These are phyloP conservation scores for Proteromonas lacertae DNA, from an alignment of 352 stramenopile genomes.

Conservation along the genomic window DNA sequence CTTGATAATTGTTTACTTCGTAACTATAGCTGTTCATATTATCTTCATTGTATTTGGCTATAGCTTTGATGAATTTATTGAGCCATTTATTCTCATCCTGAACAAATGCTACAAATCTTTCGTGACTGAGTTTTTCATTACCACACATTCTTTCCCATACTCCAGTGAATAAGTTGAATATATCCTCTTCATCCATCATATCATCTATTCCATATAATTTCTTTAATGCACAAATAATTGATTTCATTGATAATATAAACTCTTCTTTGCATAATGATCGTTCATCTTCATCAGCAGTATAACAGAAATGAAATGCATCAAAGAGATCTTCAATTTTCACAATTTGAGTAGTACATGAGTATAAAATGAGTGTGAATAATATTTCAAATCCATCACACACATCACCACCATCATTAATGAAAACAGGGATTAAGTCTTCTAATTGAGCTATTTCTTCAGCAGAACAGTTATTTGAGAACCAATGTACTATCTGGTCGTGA, in stretches of 20 bases:
- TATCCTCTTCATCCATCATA: conserved; percentile 5
- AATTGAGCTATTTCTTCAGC: conserved; percentile 4
- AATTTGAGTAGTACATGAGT: conserved; percentile 8
- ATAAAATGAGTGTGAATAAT: conserved; percentile 6
- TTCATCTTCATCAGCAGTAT: no score
- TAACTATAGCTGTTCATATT: conserved; percentile 3
- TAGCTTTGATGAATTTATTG: conserved; percentile 7
- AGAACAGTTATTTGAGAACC: no score
- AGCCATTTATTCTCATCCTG: conserved; percentile 8
- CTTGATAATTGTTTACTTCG: neutral
- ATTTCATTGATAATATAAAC: conserved; percentile 14
- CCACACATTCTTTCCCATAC: conserved; percentile 6
- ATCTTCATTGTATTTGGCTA: conserved; percentile 3
- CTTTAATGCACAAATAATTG: conserved; percentile 9
- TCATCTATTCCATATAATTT: conserved; percentile 5
- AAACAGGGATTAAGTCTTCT: conserved; percentile 5
- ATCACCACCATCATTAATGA: conserved; percentile 11
- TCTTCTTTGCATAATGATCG: conserved; percentile 7
- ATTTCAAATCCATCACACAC: conserved; percentile 11
- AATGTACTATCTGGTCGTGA: no score
- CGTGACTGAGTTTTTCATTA: conserved; percentile 5
- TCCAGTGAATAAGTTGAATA: conserved; percentile 9
- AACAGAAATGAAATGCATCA: conserved; percentile 17
- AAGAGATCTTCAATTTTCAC: conserved; percentile 14
- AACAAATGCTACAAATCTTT: conserved; percentile 7